Conservation (phyloP, 2,329 filamentous ascomycete species). For the Sarocladiaceae sp. region DNA sequence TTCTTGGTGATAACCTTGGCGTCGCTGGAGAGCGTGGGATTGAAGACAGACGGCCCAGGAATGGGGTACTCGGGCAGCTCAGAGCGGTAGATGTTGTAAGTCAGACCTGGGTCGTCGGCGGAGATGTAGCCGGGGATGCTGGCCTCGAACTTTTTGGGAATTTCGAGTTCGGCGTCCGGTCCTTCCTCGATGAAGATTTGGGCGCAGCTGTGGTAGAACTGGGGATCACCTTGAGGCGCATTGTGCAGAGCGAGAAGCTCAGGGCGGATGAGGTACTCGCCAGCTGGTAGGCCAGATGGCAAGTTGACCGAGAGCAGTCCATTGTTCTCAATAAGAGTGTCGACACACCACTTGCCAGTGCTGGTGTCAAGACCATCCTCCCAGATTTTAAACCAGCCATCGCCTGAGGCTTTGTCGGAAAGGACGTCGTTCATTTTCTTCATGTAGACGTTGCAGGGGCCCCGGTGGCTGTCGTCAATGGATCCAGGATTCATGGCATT, state of each 20-base stretch:
- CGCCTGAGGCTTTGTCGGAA: slow-evolving; percentile 46
- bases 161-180: slow-evolving; percentile 37
- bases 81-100: slow-evolving; percentile 56
- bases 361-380: slow-evolving; percentile 57
- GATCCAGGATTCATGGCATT: slow-evolving; percentile 45
- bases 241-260: slow-evolving; percentile 65
- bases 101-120: slow-evolving; percentile 46
- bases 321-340: slow-evolving; percentile 58
- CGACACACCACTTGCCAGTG: slow-evolving; percentile 60
- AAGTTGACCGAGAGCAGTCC: slow-evolving; percentile 58
- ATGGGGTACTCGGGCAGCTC: slow-evolving; percentile 45
- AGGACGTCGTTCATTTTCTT: slow-evolving; percentile 58
- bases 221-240: slow-evolving; percentile 53
- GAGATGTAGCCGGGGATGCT: slow-evolving; percentile 62
- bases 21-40: slow-evolving; percentile 22
- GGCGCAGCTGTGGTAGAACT: slow-evolving; percentile 68
- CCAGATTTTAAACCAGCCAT: slow-evolving; percentile 76
- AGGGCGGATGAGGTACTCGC: slow-evolving; percentile 65
- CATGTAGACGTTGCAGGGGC: slow-evolving; percentile 67
- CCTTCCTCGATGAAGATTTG: slow-evolving; percentile 56
- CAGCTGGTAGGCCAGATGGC: slow-evolving; percentile 53
- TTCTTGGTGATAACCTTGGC: slow-evolving; percentile 11
- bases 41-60: slow-evolving; percentile 45
- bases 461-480: slow-evolving; percentile 57
- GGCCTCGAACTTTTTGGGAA: slow-evolving; percentile 45